Base-by-base conservation (phyloP, 1,284 basidiomycete species). In the Porodaedalea pini region DNA sequence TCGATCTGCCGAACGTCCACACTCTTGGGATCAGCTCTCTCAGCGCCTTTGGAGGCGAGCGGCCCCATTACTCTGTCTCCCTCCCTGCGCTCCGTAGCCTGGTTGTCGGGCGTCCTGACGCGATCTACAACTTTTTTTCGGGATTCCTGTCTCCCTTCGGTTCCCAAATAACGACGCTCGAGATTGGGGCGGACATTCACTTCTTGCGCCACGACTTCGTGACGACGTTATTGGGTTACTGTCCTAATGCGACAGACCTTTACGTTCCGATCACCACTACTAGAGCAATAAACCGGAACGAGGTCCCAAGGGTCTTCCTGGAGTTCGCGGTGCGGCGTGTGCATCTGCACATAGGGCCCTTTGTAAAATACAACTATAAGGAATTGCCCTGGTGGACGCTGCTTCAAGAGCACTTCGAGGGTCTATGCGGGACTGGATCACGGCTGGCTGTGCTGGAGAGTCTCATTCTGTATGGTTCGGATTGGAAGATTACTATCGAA, bases 191-290 rank as follows among this genome's bases (percentile, higher is more conserved):
- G 17, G 54, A 47, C 13, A 7, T 27, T 11, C 27, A 31, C 1
- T 55, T 55, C 43, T 34, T 55, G 19, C 43, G 54, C 11, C 54
- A 55, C n/a, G 54, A 55, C 27, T 55, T 55, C 25, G 54, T 55
- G 13, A 43, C 54, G 23, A 48, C 43, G 6, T 44, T 55, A 10
- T 32, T 55, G 19, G 32, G 31, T 15, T 47, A 47, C 34, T 55
- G 54, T 39, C 43, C 31, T 6, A 55, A 55, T 29, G 29, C 44
- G 11, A 48, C 43, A 19, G 54, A 55, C 8, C 32, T 55, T 13
- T 55, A 43, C 34, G 37, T 55, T 23, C 54, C 54, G 19, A 13
- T 55, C 6, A 10, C 7, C 8, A 34, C 54, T 4, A 55, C 54
- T 6, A 15, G 23, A 10, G 44, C 54, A 17, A 17, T 27, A 29